phyloP scores from a whole-genome alignment of 306 rosid genomes.

The Vicia sativa region DNA sequence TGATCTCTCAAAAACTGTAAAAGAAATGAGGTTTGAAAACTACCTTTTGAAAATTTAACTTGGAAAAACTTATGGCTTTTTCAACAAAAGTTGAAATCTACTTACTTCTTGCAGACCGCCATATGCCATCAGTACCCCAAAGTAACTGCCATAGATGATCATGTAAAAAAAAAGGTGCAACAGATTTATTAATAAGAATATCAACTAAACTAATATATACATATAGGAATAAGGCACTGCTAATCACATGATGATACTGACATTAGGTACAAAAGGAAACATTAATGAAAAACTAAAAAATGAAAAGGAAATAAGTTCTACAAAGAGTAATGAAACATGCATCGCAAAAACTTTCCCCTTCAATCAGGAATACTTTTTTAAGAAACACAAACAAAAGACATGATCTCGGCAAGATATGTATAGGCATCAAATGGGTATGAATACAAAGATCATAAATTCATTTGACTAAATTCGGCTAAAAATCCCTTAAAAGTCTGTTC shows the following conservation, averaged over 20 bases:
- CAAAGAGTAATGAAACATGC: conserved; percentile 19
- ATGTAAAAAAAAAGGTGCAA: conserved; percentile 22
- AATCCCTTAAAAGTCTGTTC: background rate
- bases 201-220: background rate
- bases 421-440: conserved; percentile 22
- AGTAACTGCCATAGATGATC: conserved; percentile 66
- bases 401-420: conserved; percentile 4
- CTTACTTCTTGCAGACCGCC: conserved; percentile 88
- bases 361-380: background rate
- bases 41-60: conserved; percentile 16
- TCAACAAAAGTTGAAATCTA: conserved; percentile 42
- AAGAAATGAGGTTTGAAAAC: conserved; percentile 23
- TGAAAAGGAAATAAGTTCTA: conserved; percentile 15
- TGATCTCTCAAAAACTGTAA: conserved; percentile 85
- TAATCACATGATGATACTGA: background rate
- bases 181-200: conserved; percentile 1
- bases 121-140: conserved; percentile 82
- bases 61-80: conserved; percentile 15
- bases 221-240: background rate
- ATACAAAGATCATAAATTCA: conserved; percentile 19
- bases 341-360: conserved; percentile 4
- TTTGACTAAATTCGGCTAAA: conserved; percentile 22
- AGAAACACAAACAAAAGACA: background rate
- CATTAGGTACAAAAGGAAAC: background rate
- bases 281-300: conserved; percentile 14